These are phyloP conservation scores for Ramularia endophylla DNA, from an alignment of 2,329 filamentous ascomycete species.

Conservation along the genomic window DNA sequence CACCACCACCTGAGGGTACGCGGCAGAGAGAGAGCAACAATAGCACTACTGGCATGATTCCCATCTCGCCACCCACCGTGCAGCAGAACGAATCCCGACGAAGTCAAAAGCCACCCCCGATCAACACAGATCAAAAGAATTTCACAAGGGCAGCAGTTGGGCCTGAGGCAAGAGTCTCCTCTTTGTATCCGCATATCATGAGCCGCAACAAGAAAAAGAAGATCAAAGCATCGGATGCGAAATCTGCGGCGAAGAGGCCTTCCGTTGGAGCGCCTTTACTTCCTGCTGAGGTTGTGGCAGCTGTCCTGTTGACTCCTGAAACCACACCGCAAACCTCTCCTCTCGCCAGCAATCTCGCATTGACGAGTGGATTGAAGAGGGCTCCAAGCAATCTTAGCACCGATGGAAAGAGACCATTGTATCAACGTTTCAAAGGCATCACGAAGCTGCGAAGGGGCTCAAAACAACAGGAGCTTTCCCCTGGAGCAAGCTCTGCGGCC, in stretches of 20 bases:
- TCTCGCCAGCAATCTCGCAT: constrained; percentile 3
- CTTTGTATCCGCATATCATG: constrained; percentile 20
- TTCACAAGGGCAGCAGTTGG: background rate
- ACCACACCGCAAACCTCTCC: constrained; percentile 14
- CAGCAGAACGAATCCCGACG: background rate
- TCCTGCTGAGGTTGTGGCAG: constrained; percentile 19
- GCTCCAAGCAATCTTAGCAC: constrained; percentile 1
- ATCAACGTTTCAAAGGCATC: constrained; percentile 15
- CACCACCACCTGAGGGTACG: constrained; percentile 3
- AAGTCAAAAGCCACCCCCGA: background rate
- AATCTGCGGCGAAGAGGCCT: constrained; percentile 1
- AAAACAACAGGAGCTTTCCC: background rate
- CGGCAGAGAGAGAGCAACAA: constrained; percentile 5
- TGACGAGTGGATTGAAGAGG: background rate
- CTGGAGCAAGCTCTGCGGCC: background rate
- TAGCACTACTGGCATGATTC: constrained; percentile 28
- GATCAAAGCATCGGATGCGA: background rate
- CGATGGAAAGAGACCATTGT: constrained; percentile 12
- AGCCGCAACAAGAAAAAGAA: constrained; percentile 14
- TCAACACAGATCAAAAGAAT: too few relatives aligned
- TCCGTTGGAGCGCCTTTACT: constrained; percentile 14
- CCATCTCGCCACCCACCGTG: constrained; percentile 29
- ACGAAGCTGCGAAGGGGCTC: constrained; percentile 13
- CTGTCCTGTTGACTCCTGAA: constrained; percentile 13
- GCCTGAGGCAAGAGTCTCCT: constrained; percentile 8